Evolutionary conservation across 2,329 filamentous ascomycete species (phyloP), one percentile per base, ranked within the genome.

Genomic region (Monascus ruber): DNA sequence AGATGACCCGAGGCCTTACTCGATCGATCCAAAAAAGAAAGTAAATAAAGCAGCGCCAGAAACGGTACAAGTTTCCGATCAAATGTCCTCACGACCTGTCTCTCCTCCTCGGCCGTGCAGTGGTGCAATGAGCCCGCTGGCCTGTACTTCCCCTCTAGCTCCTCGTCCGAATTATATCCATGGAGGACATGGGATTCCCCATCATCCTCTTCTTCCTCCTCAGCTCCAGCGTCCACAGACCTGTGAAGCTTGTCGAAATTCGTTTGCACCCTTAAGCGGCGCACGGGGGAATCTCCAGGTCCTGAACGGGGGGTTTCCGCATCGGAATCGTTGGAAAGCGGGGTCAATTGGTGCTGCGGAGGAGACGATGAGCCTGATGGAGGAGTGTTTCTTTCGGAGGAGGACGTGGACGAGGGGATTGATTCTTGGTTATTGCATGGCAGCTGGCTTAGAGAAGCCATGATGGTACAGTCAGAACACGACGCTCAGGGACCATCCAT

Each of bases 1-100:
- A 24, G 5, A 24, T 24, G 25, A 35, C 35, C 26, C 9, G 34
- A 41, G 24, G 41, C 66, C 72, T 45, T 68, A 87, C 85, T 94
- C 11, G 84, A 88, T 48, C 87, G 74, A 60, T 94, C 87, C 47
- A 94, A 64, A 56, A 94, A 94, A 46, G 80, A 83, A 45, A 94
- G 68, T 70, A 93, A 74, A 57, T 91, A 95, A 8, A 94, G 70
- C 42, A 89, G 58, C 7, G 85, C 83, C 46, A 94, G 73, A 56
- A 94, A 93, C 1, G 84, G 59, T 5, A 94, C 85, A 38, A 95
- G 71, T 47, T 73, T 76, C 40, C 76, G 71, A 58, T 94, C 87
- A 49, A 94, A 77, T 63, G 84, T 87, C 53, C 70, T 71, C 40
- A 87, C 70, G 6, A 93, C 79, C 4, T 70, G 67, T 24, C 59